Evolutionary conservation across 305 asterid genomes (phyloP).

Genomic region (Solanum aculeatissimum): DNA sequence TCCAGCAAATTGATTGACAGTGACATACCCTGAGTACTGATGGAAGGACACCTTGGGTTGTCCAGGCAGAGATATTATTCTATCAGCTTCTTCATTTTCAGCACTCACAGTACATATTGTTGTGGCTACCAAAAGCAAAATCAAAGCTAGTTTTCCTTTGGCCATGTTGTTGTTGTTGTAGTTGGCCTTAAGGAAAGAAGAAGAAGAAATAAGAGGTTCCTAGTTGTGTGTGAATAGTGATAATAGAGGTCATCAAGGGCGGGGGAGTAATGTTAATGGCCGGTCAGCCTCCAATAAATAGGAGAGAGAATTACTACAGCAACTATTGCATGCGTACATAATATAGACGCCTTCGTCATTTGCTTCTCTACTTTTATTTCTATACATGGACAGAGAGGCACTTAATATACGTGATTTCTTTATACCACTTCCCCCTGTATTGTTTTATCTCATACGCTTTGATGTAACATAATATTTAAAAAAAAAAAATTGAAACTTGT

Average conservation of each 20-base stretch:
- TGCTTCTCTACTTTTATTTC: neutral
- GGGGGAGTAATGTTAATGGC: neutral
- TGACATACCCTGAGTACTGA: conserved; percentile 86
- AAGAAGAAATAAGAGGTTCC: neutral
- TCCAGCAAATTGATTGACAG: conserved; percentile 59
- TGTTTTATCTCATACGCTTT: too few species aligned
- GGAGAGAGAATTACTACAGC: neutral
- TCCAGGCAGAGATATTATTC: conserved; percentile 63
- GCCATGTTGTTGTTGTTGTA: neutral
- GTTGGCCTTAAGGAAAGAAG: neutral
- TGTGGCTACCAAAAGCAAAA: conserved; percentile 1
- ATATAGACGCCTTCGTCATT: neutral
- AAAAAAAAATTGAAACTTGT: too few species aligned
- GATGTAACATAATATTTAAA: too few species aligned
- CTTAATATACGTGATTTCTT: neutral
- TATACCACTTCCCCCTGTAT: too few species aligned
- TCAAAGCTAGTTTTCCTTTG: neutral
- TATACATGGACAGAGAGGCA: neutral
- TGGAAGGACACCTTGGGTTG: conserved; percentile 64
- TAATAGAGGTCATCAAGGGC: neutral
- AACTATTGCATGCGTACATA: neutral
- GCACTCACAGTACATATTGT: neutral
- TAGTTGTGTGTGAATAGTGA: neutral
- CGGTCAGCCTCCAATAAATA: neutral
- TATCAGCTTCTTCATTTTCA: conserved; percentile 41